Percentiles rank a stretch among this genome's conserved stretches.
phyloP scores from a whole-genome alignment of 2,329 filamentous ascomycete genomes.

The Corynespora cassiicola region DNA sequence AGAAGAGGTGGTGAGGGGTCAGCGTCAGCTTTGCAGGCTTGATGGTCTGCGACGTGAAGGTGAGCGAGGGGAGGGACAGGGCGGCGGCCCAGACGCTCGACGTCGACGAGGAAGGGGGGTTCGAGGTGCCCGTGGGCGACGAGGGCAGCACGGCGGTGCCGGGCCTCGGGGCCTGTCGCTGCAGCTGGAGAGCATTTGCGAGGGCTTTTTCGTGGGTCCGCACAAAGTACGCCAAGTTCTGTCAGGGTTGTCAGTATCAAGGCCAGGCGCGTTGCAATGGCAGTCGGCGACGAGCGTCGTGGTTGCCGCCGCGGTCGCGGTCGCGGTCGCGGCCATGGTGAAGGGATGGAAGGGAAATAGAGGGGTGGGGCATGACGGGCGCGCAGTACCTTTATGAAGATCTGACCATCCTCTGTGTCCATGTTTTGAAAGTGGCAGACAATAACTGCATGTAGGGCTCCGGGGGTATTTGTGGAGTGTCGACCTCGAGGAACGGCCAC shows the following conservation, averaged over 20 bases:
- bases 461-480: conserved; percentile 9
- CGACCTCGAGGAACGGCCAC: background rate
- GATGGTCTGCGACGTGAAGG: conserved; percentile 81
- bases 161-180: conserved; percentile 73
- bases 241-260: conserved; percentile 39
- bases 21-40: conserved; percentile 92
- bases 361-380: no score
- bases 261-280: conserved; percentile 6
- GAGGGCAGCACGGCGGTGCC: conserved; percentile 43
- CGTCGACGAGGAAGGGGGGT: conserved; percentile 62
- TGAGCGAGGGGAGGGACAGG: conserved; percentile 83
- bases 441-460: conserved; percentile 42
- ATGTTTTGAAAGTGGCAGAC: conserved; percentile 55
- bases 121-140: conserved; percentile 42
- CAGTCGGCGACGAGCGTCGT: conserved; percentile 1
- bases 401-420: conserved; percentile 88
- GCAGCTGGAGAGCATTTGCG: conserved; percentile 90
- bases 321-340: no score
- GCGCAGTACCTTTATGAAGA: conserved; percentile 78
- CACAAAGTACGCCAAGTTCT: conserved; percentile 97
- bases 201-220: conserved; percentile 96
- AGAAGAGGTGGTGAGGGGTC: conserved; percentile 96
- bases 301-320: background rate
- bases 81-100: conserved; percentile 80
- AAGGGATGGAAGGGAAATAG: no score